phyloP scores from a whole-genome alignment of 2,329 filamentous ascomycete species.

The Gnomoniopsis smithogilvyi region DNA sequence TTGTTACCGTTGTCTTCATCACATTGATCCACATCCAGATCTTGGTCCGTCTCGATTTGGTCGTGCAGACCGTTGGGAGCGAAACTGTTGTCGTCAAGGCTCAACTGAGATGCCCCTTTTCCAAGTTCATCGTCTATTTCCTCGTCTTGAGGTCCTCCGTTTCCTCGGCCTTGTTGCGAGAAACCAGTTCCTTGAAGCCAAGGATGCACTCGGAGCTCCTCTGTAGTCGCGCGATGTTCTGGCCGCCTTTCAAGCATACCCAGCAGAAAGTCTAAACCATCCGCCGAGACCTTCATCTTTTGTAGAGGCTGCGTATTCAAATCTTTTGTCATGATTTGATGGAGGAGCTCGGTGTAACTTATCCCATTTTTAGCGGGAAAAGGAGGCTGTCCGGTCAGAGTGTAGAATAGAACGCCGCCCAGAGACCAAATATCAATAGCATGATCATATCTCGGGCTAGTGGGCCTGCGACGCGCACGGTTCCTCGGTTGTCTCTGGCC shows the following conservation, averaged over 20 bases:
- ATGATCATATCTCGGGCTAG: slow-evolving; percentile 74
- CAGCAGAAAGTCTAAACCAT: slow-evolving; percentile 70
- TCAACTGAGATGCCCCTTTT: slow-evolving; percentile 61
- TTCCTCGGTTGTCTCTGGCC: slow-evolving; percentile 62
- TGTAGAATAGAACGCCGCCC: slow-evolving; percentile 85
- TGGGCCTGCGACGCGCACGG: slow-evolving; percentile 53
- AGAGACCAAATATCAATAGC: slow-evolving; percentile 97
- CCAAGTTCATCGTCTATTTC: slow-evolving; percentile 59
- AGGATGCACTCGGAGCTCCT: slow-evolving; percentile 64
- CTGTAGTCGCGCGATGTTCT: slow-evolving; percentile 69
- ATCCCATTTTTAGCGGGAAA: slow-evolving; percentile 76
- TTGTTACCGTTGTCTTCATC: slow-evolving; percentile 31
- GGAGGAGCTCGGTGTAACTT: slow-evolving; percentile 74
- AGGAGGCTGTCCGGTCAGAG: slow-evolving; percentile 75
- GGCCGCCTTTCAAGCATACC: slow-evolving; percentile 83
- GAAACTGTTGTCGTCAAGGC: slow-evolving; percentile 45
- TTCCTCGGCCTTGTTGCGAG: slow-evolving; percentile 28
- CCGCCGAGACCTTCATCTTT: slow-evolving; percentile 54
- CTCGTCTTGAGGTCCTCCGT: slow-evolving; percentile 52
- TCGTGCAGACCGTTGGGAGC: slow-evolving; percentile 24
- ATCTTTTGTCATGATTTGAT: slow-evolving; percentile 78
- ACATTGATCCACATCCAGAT: slow-evolving; percentile 20
- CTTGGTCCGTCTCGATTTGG: slow-evolving; percentile 14
- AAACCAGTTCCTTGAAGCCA: slow-evolving; percentile 58
- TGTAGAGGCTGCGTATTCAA: slow-evolving; percentile 66